Percentiles rank a stretch among this genome's conserved stretches.
Evolutionary conservation across 2,329 filamentous ascomycete species (phyloP).

Genomic region (Cercospora sp.): DNA sequence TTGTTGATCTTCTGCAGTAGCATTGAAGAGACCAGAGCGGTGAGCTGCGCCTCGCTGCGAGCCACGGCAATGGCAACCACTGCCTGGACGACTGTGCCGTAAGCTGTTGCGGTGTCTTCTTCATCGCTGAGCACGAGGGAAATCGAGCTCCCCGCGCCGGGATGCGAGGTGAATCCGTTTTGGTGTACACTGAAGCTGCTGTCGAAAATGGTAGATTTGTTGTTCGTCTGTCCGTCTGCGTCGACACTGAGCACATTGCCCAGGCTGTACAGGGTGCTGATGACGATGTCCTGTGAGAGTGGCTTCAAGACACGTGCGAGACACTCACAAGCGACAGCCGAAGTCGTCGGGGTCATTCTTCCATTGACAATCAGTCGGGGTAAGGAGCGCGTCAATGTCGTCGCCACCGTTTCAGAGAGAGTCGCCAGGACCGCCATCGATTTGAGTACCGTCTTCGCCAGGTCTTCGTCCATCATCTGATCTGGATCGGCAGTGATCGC

Average conservation of each 20-base stretch:
- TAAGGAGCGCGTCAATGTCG: slow-evolving; percentile 73
- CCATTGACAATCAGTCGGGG: slow-evolving; percentile 87
- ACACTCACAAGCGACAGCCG: slow-evolving; percentile 77
- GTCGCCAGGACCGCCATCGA: slow-evolving; percentile 79
- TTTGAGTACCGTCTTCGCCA: slow-evolving; percentile 77
- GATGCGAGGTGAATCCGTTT: slow-evolving; percentile 29
- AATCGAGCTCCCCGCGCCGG: slow-evolving; percentile 65
- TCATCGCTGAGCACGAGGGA: slow-evolving; percentile 72
- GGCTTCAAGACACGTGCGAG: slow-evolving; percentile 77
- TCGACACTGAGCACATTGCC: slow-evolving; percentile 88
- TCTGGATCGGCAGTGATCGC: slow-evolving; percentile 73
- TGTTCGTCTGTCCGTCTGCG: slow-evolving; percentile 54
- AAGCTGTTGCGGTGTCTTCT: slow-evolving; percentile 74
- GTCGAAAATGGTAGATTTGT: slow-evolving; percentile 50
- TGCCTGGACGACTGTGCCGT: slow-evolving; percentile 88
- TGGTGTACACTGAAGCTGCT: slow-evolving; percentile 38
- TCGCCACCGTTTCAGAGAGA: slow-evolving; percentile 69
- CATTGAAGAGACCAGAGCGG: slow-evolving; percentile 89
- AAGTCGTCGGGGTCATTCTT: slow-evolving; percentile 65
- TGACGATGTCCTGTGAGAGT: slow-evolving; percentile 87
- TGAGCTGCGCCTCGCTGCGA: slow-evolving; percentile 87
- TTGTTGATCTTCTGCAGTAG: slow-evolving; percentile 93
- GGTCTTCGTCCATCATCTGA: slow-evolving; percentile 76
- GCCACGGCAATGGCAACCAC: slow-evolving; percentile 85
- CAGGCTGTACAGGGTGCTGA: slow-evolving; percentile 93